phyloP scores from a whole-genome alignment of 2,329 filamentous ascomycete genomes.

The Tolypocladium pustulatum region DNA sequence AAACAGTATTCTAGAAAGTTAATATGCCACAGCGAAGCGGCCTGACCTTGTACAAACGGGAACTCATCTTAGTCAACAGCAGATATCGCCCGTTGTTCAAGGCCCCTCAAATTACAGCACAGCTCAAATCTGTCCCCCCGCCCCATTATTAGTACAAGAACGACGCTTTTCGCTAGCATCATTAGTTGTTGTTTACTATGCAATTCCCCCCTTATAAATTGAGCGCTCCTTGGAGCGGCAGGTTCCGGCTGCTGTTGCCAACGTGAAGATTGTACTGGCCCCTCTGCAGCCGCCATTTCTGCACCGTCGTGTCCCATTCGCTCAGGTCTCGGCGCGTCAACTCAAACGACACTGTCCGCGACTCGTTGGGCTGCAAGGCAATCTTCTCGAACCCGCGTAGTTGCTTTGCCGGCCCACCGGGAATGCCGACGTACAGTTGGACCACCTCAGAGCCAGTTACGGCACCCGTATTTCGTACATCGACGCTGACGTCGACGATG shows the following conservation, averaged over 20 bases:
- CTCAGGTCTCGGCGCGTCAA: constrained; percentile 56
- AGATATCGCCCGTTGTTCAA: not conserved
- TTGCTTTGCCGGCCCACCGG: constrained; percentile 40
- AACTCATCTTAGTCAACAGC: not conserved
- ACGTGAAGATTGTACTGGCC: constrained; percentile 34
- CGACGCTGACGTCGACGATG: constrained; percentile 25
- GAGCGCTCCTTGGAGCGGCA: constrained; percentile 29
- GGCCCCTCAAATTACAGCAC: not conserved
- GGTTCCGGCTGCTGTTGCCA: constrained; percentile 34
- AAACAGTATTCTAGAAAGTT: not conserved
- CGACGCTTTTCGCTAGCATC: not conserved
- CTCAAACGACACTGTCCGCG: constrained; percentile 34
- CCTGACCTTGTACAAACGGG: not conserved
- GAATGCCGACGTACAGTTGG: constrained; percentile 38
- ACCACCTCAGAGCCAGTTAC: constrained; percentile 34
- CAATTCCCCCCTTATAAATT: not conserved
- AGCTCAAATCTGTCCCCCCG: not conserved
- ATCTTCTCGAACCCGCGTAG: constrained; percentile 59
- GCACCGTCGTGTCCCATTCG: constrained; percentile 50
- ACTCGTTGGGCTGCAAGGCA: constrained; percentile 33
- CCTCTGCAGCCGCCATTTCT: constrained; percentile 47
- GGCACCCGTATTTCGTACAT: constrained; percentile 30
- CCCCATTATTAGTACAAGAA: not conserved
- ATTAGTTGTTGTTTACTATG: not conserved
- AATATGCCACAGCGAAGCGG: not conserved